Conservation (phyloP, 768 basidiomycete species). For the Kwoniella newhampshirensis region DNA sequence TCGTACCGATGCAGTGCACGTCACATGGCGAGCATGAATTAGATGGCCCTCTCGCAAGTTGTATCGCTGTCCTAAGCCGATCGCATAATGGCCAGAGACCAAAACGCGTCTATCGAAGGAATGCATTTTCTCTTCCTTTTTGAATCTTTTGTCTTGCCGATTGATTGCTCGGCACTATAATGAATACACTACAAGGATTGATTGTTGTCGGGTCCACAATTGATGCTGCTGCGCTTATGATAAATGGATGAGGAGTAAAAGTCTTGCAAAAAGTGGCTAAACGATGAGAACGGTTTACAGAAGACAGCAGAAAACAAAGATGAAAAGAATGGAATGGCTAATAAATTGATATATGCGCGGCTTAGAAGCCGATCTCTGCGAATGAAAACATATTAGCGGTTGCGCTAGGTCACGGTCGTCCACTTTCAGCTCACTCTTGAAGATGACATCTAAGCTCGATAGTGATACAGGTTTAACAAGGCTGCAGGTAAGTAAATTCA, state of each 20-base stretch:
- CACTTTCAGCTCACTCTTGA: constrained; percentile 48
- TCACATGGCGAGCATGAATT: constrained; percentile 74
- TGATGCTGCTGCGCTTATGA: too few relatives aligned
- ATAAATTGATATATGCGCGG: background rate
- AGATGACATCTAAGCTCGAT: constrained; percentile 67
- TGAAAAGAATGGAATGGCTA: background rate
- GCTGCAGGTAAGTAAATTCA: constrained; percentile 3
- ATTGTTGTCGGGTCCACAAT: too few relatives aligned
- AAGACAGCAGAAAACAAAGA: background rate
- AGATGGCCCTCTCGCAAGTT: too few relatives aligned
- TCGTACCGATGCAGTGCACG: constrained; percentile 89
- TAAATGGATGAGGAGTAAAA: too few relatives aligned
- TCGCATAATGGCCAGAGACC: too few relatives aligned
- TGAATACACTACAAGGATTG: too few relatives aligned
- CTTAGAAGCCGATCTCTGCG: constrained; percentile 34
- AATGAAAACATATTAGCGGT: background rate
- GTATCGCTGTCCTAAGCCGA: too few relatives aligned
- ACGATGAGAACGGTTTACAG: background rate
- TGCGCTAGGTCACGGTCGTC: background rate
- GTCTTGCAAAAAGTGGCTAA: constrained; percentile 2
- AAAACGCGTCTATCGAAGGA: background rate
- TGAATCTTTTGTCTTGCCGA: too few relatives aligned
- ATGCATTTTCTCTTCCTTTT: background rate
- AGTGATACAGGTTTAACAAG: constrained; percentile 96
- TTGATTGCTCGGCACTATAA: too few relatives aligned